Conservation (phyloP, 2,329 filamentous ascomycete species). For the Paraphoma chrysanthemicola region DNA sequence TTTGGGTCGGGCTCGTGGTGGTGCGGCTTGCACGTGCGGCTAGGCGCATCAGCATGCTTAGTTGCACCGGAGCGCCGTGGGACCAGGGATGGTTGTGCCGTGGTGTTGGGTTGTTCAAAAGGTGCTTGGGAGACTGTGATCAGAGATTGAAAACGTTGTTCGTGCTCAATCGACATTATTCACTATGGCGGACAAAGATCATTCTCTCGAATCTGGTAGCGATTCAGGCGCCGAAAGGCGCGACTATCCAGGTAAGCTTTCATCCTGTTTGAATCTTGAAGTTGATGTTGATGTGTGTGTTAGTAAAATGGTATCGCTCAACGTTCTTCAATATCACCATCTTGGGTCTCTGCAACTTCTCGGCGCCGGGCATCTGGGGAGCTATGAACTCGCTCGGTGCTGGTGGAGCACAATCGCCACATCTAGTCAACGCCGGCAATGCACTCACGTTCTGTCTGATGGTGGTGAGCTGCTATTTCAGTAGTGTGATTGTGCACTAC, state of each 20-base stretch:
- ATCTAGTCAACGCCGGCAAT: slow-evolving; percentile 74
- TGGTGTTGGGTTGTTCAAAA: neutral
- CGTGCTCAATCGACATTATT: neutral
- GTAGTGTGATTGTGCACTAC: slow-evolving; percentile 67
- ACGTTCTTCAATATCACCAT: slow-evolving; percentile 77
- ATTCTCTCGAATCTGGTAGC: slow-evolving; percentile 26
- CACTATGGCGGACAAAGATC: slow-evolving; percentile 20
- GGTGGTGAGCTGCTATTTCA: slow-evolving; percentile 73
- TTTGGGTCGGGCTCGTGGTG: neutral
- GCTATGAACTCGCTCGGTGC: slow-evolving; percentile 76
- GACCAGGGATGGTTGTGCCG: neutral
- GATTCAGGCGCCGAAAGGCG: slow-evolving; percentile 23
- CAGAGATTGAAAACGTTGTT: too few species aligned
- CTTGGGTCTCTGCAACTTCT: slow-evolving; percentile 73
- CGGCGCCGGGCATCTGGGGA: slow-evolving; percentile 74
- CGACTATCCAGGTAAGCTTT: slow-evolving; percentile 31
- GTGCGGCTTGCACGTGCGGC: neutral
- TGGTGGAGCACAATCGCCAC: slow-evolving; percentile 69
- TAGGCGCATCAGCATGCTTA: neutral
- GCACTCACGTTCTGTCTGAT: slow-evolving; percentile 75
- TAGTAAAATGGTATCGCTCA: slow-evolving; percentile 73
- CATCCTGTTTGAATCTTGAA: neutral
- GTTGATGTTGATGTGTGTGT: neutral
- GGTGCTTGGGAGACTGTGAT: neutral
- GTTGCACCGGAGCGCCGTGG: neutral